phyloP scores from a whole-genome alignment of 2,329 filamentous ascomycete genomes.

The Colletotrichum eleusines region DNA sequence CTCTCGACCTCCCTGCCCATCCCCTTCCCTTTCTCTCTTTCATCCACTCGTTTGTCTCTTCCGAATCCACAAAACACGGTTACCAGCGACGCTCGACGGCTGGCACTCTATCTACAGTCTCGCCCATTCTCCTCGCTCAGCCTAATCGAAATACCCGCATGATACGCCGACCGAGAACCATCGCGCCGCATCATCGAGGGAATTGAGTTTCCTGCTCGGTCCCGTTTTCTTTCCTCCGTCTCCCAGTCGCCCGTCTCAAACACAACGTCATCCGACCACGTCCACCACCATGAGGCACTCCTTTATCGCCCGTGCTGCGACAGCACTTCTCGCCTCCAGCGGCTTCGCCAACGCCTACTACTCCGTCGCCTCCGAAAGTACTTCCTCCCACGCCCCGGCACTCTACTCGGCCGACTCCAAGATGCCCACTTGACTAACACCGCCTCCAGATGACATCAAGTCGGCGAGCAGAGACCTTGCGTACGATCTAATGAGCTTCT shows the following conservation, averaged over 20 bases:
- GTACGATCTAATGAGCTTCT: conserved; percentile 63
- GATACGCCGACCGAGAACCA: conserved; percentile 14
- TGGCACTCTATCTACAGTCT: background rate
- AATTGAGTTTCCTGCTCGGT: conserved; percentile 3
- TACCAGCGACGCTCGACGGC: conserved; percentile 17
- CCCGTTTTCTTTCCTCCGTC: conserved; percentile 3
- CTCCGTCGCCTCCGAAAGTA: conserved; percentile 38
- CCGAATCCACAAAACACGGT: conserved; percentile 12
- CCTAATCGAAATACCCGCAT: conserved; percentile 17
- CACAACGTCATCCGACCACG: conserved; percentile 19
- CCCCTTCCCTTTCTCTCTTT: conserved; percentile 21
- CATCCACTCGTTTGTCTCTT: conserved; percentile 28
- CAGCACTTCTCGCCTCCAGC: conserved; percentile 22
- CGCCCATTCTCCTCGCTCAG: background rate
- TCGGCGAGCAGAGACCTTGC: conserved; percentile 60
- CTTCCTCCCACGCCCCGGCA: background rate
- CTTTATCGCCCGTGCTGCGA: conserved; percentile 27
- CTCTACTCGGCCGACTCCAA: background rate
- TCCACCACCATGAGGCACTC: conserved; percentile 25
- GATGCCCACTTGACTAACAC: conserved; percentile 11
- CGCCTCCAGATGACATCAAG: conserved; percentile 59
- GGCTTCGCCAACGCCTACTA: conserved; percentile 28
- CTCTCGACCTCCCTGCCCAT: conserved; percentile 30
- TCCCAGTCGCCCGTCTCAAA: conserved; percentile 34
- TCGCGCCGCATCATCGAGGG: conserved; percentile 22